These are phyloP conservation scores for Citrus glauca DNA, from an alignment of 345 rosid genomes.

Conservation along the genomic window DNA sequence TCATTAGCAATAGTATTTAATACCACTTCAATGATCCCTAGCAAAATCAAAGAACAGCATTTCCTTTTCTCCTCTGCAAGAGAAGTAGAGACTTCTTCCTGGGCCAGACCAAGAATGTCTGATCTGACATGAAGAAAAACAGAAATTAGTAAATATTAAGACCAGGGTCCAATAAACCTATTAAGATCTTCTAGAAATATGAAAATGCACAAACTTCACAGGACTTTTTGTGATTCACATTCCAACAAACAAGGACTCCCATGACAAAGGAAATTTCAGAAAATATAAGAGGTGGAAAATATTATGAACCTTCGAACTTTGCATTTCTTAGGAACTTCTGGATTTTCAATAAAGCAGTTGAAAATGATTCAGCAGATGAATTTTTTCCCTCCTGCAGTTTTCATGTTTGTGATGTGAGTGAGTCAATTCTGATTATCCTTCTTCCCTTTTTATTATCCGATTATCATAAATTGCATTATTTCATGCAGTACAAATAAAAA, in stretches of 20 bases:
- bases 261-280: constrained; percentile 2
- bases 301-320: constrained; percentile 53
- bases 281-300: constrained; percentile 1
- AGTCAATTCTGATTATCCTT: background rate
- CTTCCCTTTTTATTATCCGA: background rate
- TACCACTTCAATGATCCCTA: constrained; percentile 61
- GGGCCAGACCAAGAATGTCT: constrained; percentile 57
- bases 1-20: constrained; percentile 50
- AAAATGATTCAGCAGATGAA: constrained; percentile 46
- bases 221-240: background rate
- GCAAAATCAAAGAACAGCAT: constrained; percentile 43
- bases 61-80: constrained; percentile 51
- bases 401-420: constrained; percentile 10
- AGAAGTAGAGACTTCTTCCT: constrained; percentile 44
- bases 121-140: constrained; percentile 34
- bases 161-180: background rate
- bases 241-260: background rate
- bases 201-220: background rate
- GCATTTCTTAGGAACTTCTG: constrained; percentile 40
- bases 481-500: constrained; percentile 8
- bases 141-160: constrained; percentile 5
- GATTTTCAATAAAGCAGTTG: constrained; percentile 52
- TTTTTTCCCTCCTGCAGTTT: constrained; percentile 51
- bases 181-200: background rate
- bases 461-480: constrained; percentile 1